Percentiles rank a stretch among this genome's conserved stretches.
Conservation (phyloP, 306 rosid species). For the Gynostemma pentaphyllum region DNA sequence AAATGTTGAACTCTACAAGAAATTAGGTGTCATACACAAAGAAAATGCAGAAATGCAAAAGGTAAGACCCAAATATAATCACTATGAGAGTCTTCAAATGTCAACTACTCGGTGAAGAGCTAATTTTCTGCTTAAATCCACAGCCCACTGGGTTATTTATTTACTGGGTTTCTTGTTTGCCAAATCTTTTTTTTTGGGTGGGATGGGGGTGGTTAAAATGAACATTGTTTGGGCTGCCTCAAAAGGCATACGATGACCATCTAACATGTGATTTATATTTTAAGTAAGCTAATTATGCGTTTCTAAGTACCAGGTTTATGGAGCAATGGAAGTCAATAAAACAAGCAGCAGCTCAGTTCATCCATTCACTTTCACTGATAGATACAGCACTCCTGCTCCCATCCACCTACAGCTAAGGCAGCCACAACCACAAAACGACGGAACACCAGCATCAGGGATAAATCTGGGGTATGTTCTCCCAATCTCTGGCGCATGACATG, state of each 20-base stretch:
- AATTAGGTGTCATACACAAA: conserved; percentile 30
- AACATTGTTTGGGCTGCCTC: conserved; percentile 3
- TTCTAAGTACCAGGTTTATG: conserved; percentile 13
- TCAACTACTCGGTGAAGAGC: background rate
- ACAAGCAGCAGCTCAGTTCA: conserved; percentile 10
- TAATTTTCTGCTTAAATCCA: too few species aligned
- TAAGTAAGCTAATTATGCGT: too few species aligned
- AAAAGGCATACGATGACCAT: too few species aligned
- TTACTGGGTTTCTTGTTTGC: background rate
- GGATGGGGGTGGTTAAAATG: background rate
- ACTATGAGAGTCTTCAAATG: background rate
- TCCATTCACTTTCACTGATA: conserved; percentile 12
- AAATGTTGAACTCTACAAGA: conserved; percentile 35
- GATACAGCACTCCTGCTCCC: conserved; percentile 34
- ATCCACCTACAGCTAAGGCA: conserved; percentile 65
- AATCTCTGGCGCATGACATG: background rate
- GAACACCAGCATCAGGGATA: conserved; percentile 28
- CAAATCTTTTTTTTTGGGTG: background rate
- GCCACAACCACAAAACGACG: conserved; percentile 43
- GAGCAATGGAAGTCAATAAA: conserved; percentile 8
- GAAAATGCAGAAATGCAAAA: conserved; percentile 48
- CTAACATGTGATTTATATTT: too few species aligned
- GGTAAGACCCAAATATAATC: conserved; percentile 21
- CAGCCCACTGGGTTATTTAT: too few species aligned
- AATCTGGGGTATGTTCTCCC: conserved; percentile 54